Conservation (phyloP, 2,329 filamentous ascomycete species). For the Arthrobotrys iridis region DNA sequence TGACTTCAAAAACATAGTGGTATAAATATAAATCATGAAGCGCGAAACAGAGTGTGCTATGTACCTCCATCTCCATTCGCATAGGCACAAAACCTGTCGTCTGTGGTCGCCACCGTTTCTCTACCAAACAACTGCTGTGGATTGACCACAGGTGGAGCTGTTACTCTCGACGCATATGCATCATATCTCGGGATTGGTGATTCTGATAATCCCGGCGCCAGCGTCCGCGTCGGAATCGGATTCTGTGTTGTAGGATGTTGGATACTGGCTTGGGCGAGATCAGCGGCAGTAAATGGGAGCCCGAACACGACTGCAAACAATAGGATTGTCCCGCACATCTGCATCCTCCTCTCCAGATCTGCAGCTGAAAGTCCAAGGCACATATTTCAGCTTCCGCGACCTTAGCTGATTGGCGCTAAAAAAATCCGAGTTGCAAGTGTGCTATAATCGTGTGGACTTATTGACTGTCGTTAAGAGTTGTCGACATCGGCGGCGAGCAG, state of each 20-base stretch:
- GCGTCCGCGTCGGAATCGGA: conserved; percentile 12
- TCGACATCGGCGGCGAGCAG: not conserved
- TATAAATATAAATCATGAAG: not conserved
- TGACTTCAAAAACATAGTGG: not conserved
- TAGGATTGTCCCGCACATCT: not conserved
- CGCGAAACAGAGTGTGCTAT: not conserved
- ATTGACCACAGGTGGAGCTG: conserved; percentile 5
- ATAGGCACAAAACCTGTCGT: conserved; percentile 34
- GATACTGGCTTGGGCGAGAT: conserved; percentile 1
- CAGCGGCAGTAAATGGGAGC: not conserved
- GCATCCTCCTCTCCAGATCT: no score
- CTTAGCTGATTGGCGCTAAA: not conserved
- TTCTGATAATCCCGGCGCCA: not conserved
- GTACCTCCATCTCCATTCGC: conserved; percentile 42
- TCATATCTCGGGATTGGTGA: conserved; percentile 2
- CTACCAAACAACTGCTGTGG: conserved; percentile 21
- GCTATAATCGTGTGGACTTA: not conserved
- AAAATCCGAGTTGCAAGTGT: not conserved
- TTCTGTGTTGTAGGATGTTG: conserved; percentile 22
- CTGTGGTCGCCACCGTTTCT: not conserved
- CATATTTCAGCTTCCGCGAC: not conserved
- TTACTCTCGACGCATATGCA: conserved; percentile 26
- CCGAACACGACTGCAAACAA: not conserved
- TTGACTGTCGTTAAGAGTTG: no score
- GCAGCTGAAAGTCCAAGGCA: not conserved